phyloP scores from a whole-genome alignment of 306 rosid genomes.

The Heteromeles arbutifolia region DNA sequence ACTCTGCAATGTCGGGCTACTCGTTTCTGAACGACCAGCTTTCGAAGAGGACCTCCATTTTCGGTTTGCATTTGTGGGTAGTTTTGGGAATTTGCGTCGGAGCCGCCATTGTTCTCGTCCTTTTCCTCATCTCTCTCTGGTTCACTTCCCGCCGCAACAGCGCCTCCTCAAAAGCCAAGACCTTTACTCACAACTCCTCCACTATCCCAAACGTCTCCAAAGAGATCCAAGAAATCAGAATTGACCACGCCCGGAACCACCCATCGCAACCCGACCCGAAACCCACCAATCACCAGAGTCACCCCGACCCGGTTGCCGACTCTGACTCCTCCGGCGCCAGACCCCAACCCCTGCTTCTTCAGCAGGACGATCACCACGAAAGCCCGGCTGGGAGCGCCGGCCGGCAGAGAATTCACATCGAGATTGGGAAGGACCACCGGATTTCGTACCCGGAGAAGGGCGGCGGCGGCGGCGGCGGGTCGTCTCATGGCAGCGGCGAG shows the following conservation, averaged over 20 bases:
- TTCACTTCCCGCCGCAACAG: conserved; percentile 41
- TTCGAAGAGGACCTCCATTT: conserved; percentile 45
- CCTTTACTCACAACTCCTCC: conserved; percentile 18
- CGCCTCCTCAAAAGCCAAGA: conserved; percentile 21
- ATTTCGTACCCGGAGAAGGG: conserved; percentile 51
- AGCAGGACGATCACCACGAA: conserved; percentile 31
- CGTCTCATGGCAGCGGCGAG: conserved; percentile 45
- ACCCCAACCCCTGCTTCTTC: conserved; percentile 23
- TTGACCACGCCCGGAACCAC: conserved; percentile 28
- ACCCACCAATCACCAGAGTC: not conserved
- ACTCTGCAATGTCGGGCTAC: conserved; percentile 34
- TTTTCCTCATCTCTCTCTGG: conserved; percentile 52
- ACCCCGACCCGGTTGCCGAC: conserved; percentile 37
- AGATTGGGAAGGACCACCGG: conserved; percentile 57
- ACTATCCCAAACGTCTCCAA: conserved; percentile 46
- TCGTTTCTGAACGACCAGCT: conserved; percentile 52
- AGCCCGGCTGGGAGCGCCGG: conserved; percentile 17
- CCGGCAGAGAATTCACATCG: conserved; percentile 39
- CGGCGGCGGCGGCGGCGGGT: conserved; percentile 44
- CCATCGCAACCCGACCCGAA: conserved; percentile 23
- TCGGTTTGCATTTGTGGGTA: conserved; percentile 54
- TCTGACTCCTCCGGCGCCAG: conserved; percentile 16
- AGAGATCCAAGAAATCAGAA: conserved; percentile 56
- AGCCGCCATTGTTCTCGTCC: conserved; percentile 55
- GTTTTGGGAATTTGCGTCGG: conserved; percentile 60